A percentile compares a stretch with the other conserved stretches of the same genome.
These are phyloP conservation scores for Coniochaeta pulveracea DNA, from an alignment of 2,329 filamentous ascomycete species.

Conservation along the genomic window DNA sequence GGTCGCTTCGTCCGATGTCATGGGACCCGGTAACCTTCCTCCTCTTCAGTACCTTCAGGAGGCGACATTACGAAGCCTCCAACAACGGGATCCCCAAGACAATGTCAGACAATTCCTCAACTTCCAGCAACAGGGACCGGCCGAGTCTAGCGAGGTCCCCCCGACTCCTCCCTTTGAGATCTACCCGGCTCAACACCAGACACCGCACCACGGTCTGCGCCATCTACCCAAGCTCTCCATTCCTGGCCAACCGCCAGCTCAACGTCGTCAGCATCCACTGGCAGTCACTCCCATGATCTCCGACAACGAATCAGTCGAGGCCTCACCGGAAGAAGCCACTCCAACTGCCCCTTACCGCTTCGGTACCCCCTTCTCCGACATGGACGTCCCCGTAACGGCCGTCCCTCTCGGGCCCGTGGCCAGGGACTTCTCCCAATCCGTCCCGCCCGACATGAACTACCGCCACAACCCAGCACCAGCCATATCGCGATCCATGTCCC, in stretches of 20 bases:
- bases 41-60: slow-evolving; percentile 63
- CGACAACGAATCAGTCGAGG: background rate
- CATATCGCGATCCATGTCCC: slow-evolving; percentile 38
- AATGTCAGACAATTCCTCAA: slow-evolving; percentile 85
- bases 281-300: slow-evolving; percentile 7
- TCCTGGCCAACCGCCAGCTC: slow-evolving; percentile 25
- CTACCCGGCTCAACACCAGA: slow-evolving; percentile 30
- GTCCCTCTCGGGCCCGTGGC: slow-evolving; percentile 60
- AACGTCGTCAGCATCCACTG: slow-evolving; percentile 7
- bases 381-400: slow-evolving; percentile 75
- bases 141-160: slow-evolving; percentile 42
- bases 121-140: slow-evolving; percentile 56
- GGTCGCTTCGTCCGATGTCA: slow-evolving; percentile 81
- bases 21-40: slow-evolving; percentile 57
- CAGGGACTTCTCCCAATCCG: slow-evolving; percentile 76
- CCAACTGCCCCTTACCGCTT: slow-evolving; percentile 58
- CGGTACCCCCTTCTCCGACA: slow-evolving; percentile 80
- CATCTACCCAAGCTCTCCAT: slow-evolving; percentile 53
- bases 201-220: slow-evolving; percentile 43
- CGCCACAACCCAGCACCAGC: slow-evolving; percentile 28
- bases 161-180: slow-evolving; percentile 61
- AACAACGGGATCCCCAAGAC: slow-evolving; percentile 74
- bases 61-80: slow-evolving; percentile 56
- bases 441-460: slow-evolving; percentile 88
- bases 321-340: slow-evolving; percentile 45